Evolutionary conservation across 164 flowering plant species (phyloP), one percentile per base, ranked within the genome.

Genomic region (grape (Vitis vinifera)): DNA sequence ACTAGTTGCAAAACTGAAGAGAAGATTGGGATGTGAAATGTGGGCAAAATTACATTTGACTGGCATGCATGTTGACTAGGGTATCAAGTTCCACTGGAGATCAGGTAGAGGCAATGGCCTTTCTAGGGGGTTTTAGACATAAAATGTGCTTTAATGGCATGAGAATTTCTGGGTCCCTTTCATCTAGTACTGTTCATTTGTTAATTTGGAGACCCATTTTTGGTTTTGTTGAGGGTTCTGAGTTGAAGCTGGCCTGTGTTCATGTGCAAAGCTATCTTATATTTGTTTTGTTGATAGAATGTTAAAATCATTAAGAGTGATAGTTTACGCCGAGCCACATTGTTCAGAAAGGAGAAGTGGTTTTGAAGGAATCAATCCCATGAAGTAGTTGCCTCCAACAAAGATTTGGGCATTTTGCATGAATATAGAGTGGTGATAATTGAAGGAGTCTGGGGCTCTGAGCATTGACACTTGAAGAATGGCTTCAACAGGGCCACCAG

Each of bases 161-260:
- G 51, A 60, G 60, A 47, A n/a, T 72, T 71, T 51, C 56, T 65
- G 79, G 78, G 70, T 63, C 71, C 77, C 67, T 67, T 31, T 61
- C 55, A 70, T 73, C 69, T 53, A 66, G 27, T 60, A 49, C 47
- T 11, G 15, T 65, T 48, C 8, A 15, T 60, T n/a, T 67, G 55
- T 29, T 7, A 13, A 17, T 59, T 53, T 27, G 66, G 55, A 67
- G 50, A 15, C 66, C 73, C 68, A 64, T 70, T 73, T 67, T 61
- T 65, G 27, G 10, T 31, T 52, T 67, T 19, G 67, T 65, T 57
- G 5, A 61, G 65, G 59, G 56, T 51, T 23, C 23, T 61, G 37
- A 51, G 4, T 16, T 11, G 44, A 13, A 1, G 47, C 52, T n/a
- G 55, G 55, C 19, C 47, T 19, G 58, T 31, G 53, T 10, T 10